phyloP scores from a whole-genome alignment of 805 yeast species.

The Barnettozyma wickerhamii region DNA sequence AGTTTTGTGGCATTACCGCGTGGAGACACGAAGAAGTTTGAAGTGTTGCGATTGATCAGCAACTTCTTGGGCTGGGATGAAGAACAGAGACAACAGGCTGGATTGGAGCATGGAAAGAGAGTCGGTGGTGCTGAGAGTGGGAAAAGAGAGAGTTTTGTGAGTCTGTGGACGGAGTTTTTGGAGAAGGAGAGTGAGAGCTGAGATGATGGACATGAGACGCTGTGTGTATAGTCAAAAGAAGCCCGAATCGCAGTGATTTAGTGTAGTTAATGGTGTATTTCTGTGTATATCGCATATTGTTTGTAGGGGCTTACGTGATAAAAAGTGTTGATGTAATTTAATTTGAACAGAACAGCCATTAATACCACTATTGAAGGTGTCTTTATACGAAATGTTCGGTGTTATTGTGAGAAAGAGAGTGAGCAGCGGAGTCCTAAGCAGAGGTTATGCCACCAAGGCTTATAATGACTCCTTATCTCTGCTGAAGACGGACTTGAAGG shows the following conservation, averaged over 20 bases:
- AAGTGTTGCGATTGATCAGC: slow-evolving; percentile 80
- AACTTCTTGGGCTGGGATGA: slow-evolving; percentile 89
- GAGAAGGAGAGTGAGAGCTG: slow-evolving; percentile 55
- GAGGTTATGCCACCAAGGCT: slow-evolving; percentile 20
- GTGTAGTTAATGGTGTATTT: no score
- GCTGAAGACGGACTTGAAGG: slow-evolving; percentile 41
- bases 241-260: no score
- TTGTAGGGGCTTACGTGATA: no score
- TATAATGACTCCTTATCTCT: slow-evolving; percentile 29
- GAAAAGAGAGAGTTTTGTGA: slow-evolving; percentile 50
- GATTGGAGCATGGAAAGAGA: slow-evolving; percentile 40
- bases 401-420: no score
- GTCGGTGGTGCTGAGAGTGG: neutral
- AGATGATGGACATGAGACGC: neutral
- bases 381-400: neutral
- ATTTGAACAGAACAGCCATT: no score
- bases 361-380: no score
- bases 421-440: slow-evolving; percentile 20
- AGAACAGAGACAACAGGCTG: slow-evolving; percentile 69
- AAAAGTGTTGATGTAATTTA: no score
- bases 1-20: slow-evolving; percentile 85
- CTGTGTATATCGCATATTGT: no score
- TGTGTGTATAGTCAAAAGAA: no score
- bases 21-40: slow-evolving; percentile 92
- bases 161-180: slow-evolving; percentile 75